A percentile compares a stretch with the other conserved stretches of the same genome.
phyloP scores from a whole-genome alignment of 2,329 filamentous ascomycete genomes.

The Aspergillus felis region DNA sequence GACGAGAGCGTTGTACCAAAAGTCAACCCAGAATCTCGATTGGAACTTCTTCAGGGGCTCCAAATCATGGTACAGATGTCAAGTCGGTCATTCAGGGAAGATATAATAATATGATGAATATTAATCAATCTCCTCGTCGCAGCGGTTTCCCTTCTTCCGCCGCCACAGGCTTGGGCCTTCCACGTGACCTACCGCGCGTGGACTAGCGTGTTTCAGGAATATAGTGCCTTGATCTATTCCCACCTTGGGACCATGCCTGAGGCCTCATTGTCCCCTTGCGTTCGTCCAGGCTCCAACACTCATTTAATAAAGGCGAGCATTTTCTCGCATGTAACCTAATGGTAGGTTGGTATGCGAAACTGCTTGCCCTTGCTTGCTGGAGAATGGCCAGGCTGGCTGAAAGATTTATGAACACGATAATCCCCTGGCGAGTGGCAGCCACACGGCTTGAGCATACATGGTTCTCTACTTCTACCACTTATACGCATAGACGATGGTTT shows the following conservation, averaged over 20 bases:
- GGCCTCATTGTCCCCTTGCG: background rate
- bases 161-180: background rate
- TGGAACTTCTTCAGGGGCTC: background rate
- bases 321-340: background rate
- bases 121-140: constrained; percentile 1
- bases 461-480: background rate
- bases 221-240: constrained; percentile 15
- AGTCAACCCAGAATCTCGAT: background rate
- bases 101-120: background rate
- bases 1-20: background rate
- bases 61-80: background rate
- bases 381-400: background rate
- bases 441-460: background rate
- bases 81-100: background rate
- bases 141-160: constrained; percentile 10
- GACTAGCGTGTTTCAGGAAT: constrained; percentile 30
- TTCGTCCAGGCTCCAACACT: background rate
- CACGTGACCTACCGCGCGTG: constrained; percentile 19
- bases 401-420: background rate
- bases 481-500: background rate
- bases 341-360: background rate
- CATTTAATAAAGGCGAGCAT: background rate
- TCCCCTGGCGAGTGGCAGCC: background rate
- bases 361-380: background rate
- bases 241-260: constrained; percentile 8